Evolutionary conservation across 768 basidiomycete genomes (phyloP).

Genomic region (Agaricus subrufescens): DNA sequence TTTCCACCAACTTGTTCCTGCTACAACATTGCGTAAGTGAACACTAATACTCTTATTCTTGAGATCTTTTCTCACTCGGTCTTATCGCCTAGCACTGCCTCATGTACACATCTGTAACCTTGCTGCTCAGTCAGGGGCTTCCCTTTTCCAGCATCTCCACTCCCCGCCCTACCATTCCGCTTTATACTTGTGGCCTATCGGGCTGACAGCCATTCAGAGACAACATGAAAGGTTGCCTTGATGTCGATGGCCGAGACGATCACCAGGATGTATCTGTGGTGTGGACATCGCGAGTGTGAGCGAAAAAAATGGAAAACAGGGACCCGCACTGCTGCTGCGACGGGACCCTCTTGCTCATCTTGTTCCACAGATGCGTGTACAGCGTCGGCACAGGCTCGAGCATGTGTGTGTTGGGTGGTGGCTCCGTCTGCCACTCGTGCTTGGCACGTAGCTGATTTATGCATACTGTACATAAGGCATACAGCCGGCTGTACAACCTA

Average conservation of each 20-base stretch:
- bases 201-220: too few relatives aligned
- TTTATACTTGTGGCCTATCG: conserved; percentile 9
- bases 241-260: conserved; percentile 51
- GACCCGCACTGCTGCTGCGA: conserved; percentile 49
- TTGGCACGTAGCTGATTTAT: too few relatives aligned
- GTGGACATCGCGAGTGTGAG: background rate
- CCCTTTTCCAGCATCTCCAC: conserved; percentile 76
- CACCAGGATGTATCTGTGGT: conserved; percentile 41
- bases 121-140: conserved; percentile 86
- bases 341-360: conserved; percentile 44
- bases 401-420: background rate
- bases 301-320: background rate
- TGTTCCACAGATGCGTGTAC: conserved; percentile 57
- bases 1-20: conserved; percentile 52
- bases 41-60: background rate
- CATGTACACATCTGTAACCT: conserved; percentile 82
- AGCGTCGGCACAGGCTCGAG: conserved; percentile 35
- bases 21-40: conserved; percentile 16
- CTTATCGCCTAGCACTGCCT: conserved; percentile 11
- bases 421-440: conserved; percentile 32
- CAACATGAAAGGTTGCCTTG: conserved; percentile 49
- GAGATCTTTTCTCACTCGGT: background rate
- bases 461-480: too few relatives aligned
- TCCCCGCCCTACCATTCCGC: conserved; percentile 45
- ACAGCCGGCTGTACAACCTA: too few relatives aligned